phyloP scores from a whole-genome alignment of 2,329 filamentous ascomycete genomes.

The Alternaria infectoria region DNA sequence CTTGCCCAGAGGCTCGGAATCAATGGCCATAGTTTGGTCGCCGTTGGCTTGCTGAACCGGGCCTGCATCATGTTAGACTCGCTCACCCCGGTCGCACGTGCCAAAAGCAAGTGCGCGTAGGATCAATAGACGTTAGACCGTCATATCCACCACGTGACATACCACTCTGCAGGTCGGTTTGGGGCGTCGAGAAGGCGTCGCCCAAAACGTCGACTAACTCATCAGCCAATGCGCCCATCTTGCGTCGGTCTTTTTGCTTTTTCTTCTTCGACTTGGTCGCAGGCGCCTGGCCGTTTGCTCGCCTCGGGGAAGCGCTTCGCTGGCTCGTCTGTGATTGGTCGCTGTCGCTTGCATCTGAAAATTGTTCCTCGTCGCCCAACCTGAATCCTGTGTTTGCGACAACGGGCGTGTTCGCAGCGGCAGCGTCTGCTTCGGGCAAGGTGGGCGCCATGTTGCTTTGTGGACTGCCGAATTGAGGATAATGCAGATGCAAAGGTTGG shows the following conservation, averaged over 20 bases:
- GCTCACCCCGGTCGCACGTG: not conserved
- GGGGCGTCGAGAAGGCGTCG: slow-evolving; percentile 19
- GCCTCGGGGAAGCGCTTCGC: slow-evolving; percentile 23
- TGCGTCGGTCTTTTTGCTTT: slow-evolving; percentile 26
- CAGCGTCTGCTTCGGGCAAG: slow-evolving; percentile 1
- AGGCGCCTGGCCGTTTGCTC: slow-evolving; percentile 16
- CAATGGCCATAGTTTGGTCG: slow-evolving; percentile 18
- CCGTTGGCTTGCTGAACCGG: slow-evolving; percentile 5
- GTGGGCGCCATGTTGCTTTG: slow-evolving; percentile 14
- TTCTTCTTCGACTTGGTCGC: slow-evolving; percentile 12
- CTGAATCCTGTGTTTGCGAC: slow-evolving; percentile 18
- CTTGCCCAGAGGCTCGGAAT: slow-evolving; percentile 12
- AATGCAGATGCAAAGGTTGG: slow-evolving; percentile 6
- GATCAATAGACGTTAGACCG: not conserved
- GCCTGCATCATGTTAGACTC: slow-evolving; percentile 1
- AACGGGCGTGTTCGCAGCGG: not conserved
- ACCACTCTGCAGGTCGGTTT: slow-evolving; percentile 12
- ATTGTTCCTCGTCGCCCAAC: slow-evolving; percentile 9
- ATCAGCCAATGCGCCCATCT: slow-evolving; percentile 28
- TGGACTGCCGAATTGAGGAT: slow-evolving; percentile 1
- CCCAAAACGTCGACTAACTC: slow-evolving; percentile 25
- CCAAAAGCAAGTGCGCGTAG: slow-evolving; percentile 3
- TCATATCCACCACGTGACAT: slow-evolving; percentile 7
- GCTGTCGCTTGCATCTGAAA: slow-evolving; percentile 27
- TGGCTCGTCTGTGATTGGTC: slow-evolving; percentile 33